Conservation (phyloP, 768 basidiomycete genomes). For the Lyophyllum decastes region DNA sequence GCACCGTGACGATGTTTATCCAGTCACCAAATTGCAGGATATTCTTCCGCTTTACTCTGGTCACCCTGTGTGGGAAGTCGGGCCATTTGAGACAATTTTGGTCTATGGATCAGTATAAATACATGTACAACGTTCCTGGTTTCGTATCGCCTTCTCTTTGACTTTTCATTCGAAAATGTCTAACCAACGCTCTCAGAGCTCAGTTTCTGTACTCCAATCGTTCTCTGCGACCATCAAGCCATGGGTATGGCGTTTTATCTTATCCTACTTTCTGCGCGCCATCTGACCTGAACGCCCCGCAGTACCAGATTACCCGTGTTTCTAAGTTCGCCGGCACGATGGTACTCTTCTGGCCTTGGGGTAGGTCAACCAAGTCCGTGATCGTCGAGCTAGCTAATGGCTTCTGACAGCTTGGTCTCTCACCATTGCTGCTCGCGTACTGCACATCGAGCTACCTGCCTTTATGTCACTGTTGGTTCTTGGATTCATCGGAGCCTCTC, state of each 20-base stretch:
- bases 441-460: conserved; percentile 12
- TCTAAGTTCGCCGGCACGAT: conserved; percentile 22
- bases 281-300: neutral
- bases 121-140: neutral
- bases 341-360: conserved; percentile 22
- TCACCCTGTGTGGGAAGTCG: neutral
- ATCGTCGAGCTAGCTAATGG: neutral
- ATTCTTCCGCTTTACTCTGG: neutral
- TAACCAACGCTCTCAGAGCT: conserved; percentile 3
- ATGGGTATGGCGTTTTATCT: conserved; percentile 8
- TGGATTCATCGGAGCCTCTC: conserved; percentile 16
- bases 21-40: no score
- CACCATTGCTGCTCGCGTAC: conserved; percentile 17
- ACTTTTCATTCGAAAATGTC: neutral
- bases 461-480: conserved; percentile 7
- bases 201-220: conserved; percentile 9
- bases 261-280: neutral
- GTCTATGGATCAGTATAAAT: neutral
- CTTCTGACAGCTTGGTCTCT: conserved; percentile 17
- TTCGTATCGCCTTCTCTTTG: neutral
- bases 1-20: no score
- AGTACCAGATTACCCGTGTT: conserved; percentile 16
- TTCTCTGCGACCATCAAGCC: conserved; percentile 12
- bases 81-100: neutral
- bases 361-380: neutral